Base-by-base conservation (phyloP, 169 alveolate species). In the Eimeria tenella region DNA sequence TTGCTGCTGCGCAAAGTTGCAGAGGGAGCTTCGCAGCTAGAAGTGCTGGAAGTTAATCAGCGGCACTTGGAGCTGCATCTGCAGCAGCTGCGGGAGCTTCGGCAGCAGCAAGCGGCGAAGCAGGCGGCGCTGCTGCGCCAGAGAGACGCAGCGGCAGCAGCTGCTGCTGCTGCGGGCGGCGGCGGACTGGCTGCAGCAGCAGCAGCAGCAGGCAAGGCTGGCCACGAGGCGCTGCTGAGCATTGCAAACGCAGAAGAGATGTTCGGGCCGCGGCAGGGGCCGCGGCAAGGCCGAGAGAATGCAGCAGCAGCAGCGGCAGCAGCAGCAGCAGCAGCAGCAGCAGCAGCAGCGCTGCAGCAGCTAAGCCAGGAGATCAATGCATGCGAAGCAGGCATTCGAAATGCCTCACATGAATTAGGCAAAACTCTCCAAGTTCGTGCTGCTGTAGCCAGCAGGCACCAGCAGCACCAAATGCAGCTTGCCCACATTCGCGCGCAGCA, bases 381-480 rank as follows among this genome's bases (percentile, higher is more conserved):
- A 13, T 79, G 87, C 87, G 87, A 79, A 19, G 70, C 87, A 9
- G 70, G 71, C 71, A 79, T 52, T 10, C 87, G 62, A 23, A 79
- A 68, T 1, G 87, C 71, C 11, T 42, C 63, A 15, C 55, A 79
- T 5, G 87, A 79, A 50, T 19, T 79, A 21, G 31, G 23, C 10
- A 79, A 79, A 21, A 79, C 87, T 4, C 13, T 79, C 13, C 87
- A 53, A 19, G 70, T 79, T 21, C 50, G 50, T 0, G 87, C 58
- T 4, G 87, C 87, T 6, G 71, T 79, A 2, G 87, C 87, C 70
- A 53, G 11, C 53, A 23, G 53, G 10, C 87, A 79, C 87, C 63
- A 56, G 8, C 87, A 79, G n/a, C 87, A 79, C 62, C 25, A 53
- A 53, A 56, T 19, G 70, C 70, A 79, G 62, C 87, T 79, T 17